A percentile compares a stretch with the other conserved stretches of the same genome.
phyloP scores from a whole-genome alignment of 2,329 filamentous ascomycete species.

The Cercospora canescens region DNA sequence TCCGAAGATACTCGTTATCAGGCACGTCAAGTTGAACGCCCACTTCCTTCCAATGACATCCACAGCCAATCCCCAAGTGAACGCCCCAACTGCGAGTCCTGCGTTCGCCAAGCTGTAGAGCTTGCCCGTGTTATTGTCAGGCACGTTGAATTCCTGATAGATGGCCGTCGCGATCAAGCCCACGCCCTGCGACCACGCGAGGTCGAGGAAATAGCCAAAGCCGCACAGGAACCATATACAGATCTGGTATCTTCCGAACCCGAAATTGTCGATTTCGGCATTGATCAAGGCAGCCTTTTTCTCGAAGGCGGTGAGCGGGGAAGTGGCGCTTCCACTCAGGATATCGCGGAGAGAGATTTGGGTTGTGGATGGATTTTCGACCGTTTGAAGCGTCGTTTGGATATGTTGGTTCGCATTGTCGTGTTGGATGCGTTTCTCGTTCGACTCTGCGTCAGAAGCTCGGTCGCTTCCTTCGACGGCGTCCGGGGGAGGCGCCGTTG shows the following conservation, averaged over 20 bases:
- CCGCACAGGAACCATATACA: conserved; percentile 53
- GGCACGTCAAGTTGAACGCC: conserved; percentile 60
- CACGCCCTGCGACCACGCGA: conserved; percentile 61
- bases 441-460: neutral
- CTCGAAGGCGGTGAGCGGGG: conserved; percentile 39
- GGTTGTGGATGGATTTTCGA: conserved; percentile 6
- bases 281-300: conserved; percentile 48
- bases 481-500: neutral
- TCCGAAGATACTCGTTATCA: conserved; percentile 57
- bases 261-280: conserved; percentile 53
- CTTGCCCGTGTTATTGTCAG: conserved; percentile 45
- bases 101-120: conserved; percentile 54
- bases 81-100: conserved; percentile 57
- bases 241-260: conserved; percentile 54
- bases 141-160: conserved; percentile 59
- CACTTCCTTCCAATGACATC: conserved; percentile 56
- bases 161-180: conserved; percentile 57
- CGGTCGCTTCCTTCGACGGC: neutral
- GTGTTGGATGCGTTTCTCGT: neutral
- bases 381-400: neutral
- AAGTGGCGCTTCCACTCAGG: conserved; percentile 7
- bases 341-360: conserved; percentile 10
- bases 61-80: conserved; percentile 57
- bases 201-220: conserved; percentile 57
- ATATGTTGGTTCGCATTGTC: neutral